These are phyloP conservation scores for Canna indica DNA, from an alignment of 176 grass and related monocot species.

Conservation along the genomic window DNA sequence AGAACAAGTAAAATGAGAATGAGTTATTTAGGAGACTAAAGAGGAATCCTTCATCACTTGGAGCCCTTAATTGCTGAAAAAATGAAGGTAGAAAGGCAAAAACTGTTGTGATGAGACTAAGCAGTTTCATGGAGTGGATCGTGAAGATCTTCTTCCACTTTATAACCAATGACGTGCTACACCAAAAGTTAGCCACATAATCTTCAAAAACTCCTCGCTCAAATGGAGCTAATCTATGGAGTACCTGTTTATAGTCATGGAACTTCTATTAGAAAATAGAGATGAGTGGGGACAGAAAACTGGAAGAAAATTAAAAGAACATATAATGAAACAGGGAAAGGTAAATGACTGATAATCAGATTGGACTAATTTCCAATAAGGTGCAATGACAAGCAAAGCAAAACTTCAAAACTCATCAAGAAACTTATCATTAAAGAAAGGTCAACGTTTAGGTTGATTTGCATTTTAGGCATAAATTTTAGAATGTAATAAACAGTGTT, in stretches of 20 bases:
- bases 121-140: constrained; percentile 52
- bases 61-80: constrained; percentile 73
- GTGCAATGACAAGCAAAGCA: neutral
- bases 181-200: constrained; percentile 98
- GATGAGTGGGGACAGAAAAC: neutral
- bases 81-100: constrained; percentile 79
- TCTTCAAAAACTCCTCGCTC: constrained; percentile 94
- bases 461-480: too few species aligned
- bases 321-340: neutral
- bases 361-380: neutral
- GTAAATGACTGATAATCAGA: neutral
- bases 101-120: constrained; percentile 65
- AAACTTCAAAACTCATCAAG: neutral
- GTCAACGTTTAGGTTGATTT: too few species aligned
- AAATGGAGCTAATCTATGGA: constrained; percentile 78
- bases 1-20: constrained; percentile 88
- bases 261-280: neutral
- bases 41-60: constrained; percentile 75
- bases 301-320: neutral
- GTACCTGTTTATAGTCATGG: constrained; percentile 39
- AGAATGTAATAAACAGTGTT: too few species aligned
- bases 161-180: constrained; percentile 73
- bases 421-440: neutral
- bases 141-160: constrained; percentile 84
- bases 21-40: constrained; percentile 76